Percentiles rank a stretch among this genome's conserved stretches.
Evolutionary conservation across 345 rosid genomes (phyloP).

Genomic region (Camelina hispida): DNA sequence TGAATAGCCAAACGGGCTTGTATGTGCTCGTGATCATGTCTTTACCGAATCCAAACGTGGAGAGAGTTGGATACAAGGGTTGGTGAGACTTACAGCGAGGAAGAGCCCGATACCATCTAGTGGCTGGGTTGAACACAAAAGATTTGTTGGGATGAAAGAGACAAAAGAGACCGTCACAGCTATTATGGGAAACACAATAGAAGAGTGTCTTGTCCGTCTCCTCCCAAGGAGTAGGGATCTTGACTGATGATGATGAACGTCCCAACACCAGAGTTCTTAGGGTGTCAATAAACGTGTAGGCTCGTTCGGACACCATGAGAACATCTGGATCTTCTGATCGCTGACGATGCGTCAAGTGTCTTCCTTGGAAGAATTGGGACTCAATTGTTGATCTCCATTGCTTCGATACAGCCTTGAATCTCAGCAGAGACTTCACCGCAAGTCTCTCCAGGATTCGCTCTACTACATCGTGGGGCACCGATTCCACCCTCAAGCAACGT

Average conservation of each 20-base stretch:
- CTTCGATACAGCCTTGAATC: background rate
- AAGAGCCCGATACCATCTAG: background rate
- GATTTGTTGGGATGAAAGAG: background rate
- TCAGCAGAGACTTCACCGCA: background rate
- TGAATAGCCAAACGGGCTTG: background rate
- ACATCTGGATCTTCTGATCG: constrained; percentile 11
- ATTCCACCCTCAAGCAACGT: background rate
- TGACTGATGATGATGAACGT: background rate
- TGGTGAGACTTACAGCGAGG: background rate
- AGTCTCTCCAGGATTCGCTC: background rate
- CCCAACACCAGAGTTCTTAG: constrained; percentile 4
- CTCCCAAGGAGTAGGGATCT: background rate
- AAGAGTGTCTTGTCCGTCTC: background rate
- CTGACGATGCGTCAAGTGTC: background rate
- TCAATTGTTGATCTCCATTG: background rate
- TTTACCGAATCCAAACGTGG: background rate
- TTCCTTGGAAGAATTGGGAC: background rate
- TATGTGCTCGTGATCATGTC: background rate
- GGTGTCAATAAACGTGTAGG: no score
- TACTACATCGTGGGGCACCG: background rate
- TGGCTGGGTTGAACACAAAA: background rate
- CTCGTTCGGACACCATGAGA: background rate
- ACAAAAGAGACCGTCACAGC: background rate
- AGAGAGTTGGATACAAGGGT: background rate
- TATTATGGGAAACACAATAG: background rate